Evolutionary conservation across 2,329 filamentous ascomycete genomes (phyloP).

Genomic region (Myriosclerotinia duriaeana): DNA sequence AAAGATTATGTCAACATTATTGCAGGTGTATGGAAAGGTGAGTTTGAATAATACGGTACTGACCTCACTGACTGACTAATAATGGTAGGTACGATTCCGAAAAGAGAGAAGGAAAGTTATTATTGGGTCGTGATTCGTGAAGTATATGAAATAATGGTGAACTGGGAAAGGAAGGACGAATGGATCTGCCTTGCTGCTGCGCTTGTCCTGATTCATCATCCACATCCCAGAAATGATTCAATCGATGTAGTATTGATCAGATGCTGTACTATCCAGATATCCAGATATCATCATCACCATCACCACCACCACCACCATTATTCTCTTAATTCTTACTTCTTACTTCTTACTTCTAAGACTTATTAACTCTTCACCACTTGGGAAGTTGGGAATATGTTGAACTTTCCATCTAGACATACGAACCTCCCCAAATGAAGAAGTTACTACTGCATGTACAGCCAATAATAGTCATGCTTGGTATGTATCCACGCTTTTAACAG

Average conservation of each 20-base stretch:
- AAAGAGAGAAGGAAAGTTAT: too few species aligned
- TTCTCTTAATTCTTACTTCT: not conserved
- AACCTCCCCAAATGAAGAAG: conserved; percentile 10
- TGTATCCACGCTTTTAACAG: too few species aligned
- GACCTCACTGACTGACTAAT: not conserved
- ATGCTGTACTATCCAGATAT: too few species aligned
- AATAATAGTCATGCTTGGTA: too few species aligned
- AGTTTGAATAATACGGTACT: too few species aligned
- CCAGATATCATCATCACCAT: too few species aligned
- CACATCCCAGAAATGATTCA: not conserved
- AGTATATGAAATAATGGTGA: too few species aligned
- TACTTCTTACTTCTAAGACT: not conserved
- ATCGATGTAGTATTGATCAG: not conserved
- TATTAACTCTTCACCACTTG: conserved; percentile 1
- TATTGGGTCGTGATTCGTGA: too few species aligned
- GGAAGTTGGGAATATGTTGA: too few species aligned
- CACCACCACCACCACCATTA: too few species aligned
- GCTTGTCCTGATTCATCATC: not conserved
- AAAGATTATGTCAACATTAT: conserved; percentile 2
- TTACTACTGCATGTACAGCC: not conserved
- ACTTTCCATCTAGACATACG: too few species aligned
- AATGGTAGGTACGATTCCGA: not conserved
- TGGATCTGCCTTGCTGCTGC: not conserved
- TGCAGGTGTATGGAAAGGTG: not conserved
- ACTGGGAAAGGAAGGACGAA: not conserved